These are phyloP conservation scores for Anthracocystis panici-leucophaei DNA, from an alignment of 1,284 basidiomycete genomes.

Conservation along the genomic window DNA sequence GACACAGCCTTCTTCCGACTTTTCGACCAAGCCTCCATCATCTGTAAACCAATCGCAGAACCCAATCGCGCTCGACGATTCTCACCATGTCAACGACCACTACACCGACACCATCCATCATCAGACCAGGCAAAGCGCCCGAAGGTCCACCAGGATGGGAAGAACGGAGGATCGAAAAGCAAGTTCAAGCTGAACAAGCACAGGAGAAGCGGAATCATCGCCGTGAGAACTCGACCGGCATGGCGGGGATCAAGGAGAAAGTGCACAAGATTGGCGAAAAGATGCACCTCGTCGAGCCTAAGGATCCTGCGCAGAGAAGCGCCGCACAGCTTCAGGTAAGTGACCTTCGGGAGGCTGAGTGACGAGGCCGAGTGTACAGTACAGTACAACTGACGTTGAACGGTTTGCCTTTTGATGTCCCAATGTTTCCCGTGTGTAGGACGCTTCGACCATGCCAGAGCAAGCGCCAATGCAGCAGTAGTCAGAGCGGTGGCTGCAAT, in stretches of 20 bases:
- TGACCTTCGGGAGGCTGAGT: background rate
- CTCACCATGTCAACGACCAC: conserved; percentile 12
- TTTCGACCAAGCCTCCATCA: background rate
- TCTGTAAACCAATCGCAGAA: background rate
- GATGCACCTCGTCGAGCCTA: conserved; percentile 56
- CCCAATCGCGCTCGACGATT: background rate
- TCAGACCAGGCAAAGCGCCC: conserved; percentile 52
- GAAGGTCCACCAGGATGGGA: conserved; percentile 59
- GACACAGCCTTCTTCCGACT: background rate
- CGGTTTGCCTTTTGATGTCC: background rate
- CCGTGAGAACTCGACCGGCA: conserved; percentile 33
- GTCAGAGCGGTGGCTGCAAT: background rate
- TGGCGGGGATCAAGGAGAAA: conserved; percentile 53
- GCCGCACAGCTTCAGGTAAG: conserved; percentile 54
- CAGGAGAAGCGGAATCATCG: conserved; percentile 41
- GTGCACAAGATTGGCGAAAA: conserved; percentile 57
- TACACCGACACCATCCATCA: conserved; percentile 44
- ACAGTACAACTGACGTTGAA: background rate
- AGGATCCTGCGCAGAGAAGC: conserved; percentile 39
- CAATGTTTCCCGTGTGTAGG: conserved; percentile 6
- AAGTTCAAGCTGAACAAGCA: conserved; percentile 26
- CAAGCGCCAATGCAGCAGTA: conserved; percentile 27
- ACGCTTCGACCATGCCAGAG: conserved; percentile 57
- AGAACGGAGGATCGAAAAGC: conserved; percentile 42
- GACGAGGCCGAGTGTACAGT: no score